Base-by-base conservation (phyloP, 306 rosid genomes). In the Prunus persica region DNA sequence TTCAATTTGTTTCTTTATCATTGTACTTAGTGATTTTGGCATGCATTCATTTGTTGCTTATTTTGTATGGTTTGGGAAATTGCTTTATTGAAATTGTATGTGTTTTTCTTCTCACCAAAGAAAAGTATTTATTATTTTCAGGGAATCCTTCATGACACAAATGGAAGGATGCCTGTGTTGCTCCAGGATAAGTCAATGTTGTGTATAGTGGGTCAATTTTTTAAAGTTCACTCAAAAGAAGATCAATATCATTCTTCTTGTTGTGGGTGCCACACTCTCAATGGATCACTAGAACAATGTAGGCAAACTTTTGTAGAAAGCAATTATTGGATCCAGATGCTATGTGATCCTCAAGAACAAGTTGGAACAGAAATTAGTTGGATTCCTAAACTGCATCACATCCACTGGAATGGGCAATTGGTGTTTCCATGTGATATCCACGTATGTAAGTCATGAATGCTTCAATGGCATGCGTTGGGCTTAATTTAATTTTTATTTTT, bases 381-480 rank as follows among this genome's bases (percentile, higher is more conserved):
- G 87, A 73, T 90, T 86, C 98, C 98, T 30, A 89, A 76, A 61
- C 73, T 92, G 90, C 91, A 89, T 77, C 93, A 92, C 81, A 75
- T 95, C 79, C 93, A 83, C 62, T 95, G 93, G 97, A 86, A 89
- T 83, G 99, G 93, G 70, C 71, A 75, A 73, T 68, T 77, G 81
- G 75, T 84, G 76, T 85, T 87, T 78, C 80, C 72, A 71, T 88
- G 82, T 82, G 90, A 95, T 89, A 91, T 92, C 83, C 97, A 95
- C 96, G 99, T 95, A 95, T 92, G 97, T 89, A 95, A 90, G 95
- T 90, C 90, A 79, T 82, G 79, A 71, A 81, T 84, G 75, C 85
- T 84, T 82, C 63, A 56, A 73, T 61, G 56, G 76, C 83, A 58
- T 66, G 69, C 34, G 76, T 62, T 66, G 46, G 15, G 18, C 45